Base-by-base conservation (phyloP, 106 monocot species). In the Phalaenopsis aphrodite region DNA sequence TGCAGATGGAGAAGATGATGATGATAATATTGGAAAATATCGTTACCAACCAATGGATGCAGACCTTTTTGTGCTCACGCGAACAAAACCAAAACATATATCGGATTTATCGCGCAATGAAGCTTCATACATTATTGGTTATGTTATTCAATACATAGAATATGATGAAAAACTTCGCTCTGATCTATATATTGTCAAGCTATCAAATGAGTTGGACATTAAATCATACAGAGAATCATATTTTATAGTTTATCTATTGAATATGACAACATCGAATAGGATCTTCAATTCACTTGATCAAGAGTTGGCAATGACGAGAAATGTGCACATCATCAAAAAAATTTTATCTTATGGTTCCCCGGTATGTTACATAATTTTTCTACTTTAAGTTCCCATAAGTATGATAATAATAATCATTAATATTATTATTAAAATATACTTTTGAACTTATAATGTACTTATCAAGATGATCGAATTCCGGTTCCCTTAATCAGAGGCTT, bases 281-380 rank as follows among this genome's bases (percentile, higher is more conserved):
- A 86, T 90, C 11, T 90, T 85, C 86, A 77, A 43, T 17, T 81
- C 84, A 5, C 41, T 90, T 7, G 47, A 84, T 8, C 14, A 39
- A 10, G 12, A 69, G 15, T 38, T 69, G 38, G 42, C 77, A 17
- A 21, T 36, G 15, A 15, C 55, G n/a, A 77, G 86, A 72, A 81
- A 78, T 47, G 7, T 43, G 5, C 45, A 21, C 39, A 39, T 84
- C 23, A 49, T 87, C 55, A 77, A 78, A 0, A n/a, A 77, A 69
- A n/a, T 77, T 3, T 15, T 83, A 69, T 69, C 69, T 10, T 69
- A 37, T 36, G 8, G 37, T 58, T 21, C 67, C 9, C 2, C 15
- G 83, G 83, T 83, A 76, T 55, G 46, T 7, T 41, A 52, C 12
- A 52, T 3, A 52, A 52, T 14, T 52, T 52, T 52, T 12, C 52